Conservation (phyloP, 2,329 filamentous ascomycete genomes). For the Claviceps africana region DNA sequence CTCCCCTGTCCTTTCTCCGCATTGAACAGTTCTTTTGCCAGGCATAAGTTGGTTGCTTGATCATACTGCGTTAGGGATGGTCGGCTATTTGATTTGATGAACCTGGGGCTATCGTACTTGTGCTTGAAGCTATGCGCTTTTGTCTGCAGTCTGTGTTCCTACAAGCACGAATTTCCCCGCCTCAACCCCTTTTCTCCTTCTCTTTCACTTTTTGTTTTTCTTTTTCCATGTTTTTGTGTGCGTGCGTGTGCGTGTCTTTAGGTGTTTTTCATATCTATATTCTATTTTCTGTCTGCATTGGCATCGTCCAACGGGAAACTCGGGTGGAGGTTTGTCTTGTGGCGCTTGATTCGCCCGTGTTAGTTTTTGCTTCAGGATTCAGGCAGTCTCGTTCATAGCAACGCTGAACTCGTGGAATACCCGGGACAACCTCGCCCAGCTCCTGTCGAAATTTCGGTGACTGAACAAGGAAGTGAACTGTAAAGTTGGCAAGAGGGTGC, state of each 20-base stretch:
- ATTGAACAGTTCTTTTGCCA: neutral
- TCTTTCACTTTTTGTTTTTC: neutral
- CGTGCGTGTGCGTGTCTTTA: neutral
- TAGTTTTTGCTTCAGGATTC: neutral
- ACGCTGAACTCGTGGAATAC: neutral
- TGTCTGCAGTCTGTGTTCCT: neutral
- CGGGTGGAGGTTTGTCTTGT: slow-evolving; percentile 11
- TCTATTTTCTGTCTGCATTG: slow-evolving; percentile 16
- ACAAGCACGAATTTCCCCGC: neutral
- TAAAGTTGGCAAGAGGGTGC: neutral
- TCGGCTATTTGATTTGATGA: neutral
- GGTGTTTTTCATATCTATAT: neutral
- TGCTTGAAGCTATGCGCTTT: neutral
- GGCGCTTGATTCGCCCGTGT: slow-evolving; percentile 14
- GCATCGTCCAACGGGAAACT: slow-evolving; percentile 10
- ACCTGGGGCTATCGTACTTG: neutral
- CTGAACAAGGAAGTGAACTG: neutral
- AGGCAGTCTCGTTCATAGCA: neutral
- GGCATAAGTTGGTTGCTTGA: slow-evolving; percentile 4
- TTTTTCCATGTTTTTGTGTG: neutral
- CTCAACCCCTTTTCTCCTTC: neutral
- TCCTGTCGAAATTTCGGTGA: neutral
- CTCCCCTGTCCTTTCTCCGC: neutral
- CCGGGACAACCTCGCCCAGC: neutral
- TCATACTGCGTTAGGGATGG: slow-evolving; percentile 3